These are phyloP conservation scores for Jackrogersella minutella DNA, from an alignment of 495 filamentous ascomycete genomes.

Conservation along the genomic window DNA sequence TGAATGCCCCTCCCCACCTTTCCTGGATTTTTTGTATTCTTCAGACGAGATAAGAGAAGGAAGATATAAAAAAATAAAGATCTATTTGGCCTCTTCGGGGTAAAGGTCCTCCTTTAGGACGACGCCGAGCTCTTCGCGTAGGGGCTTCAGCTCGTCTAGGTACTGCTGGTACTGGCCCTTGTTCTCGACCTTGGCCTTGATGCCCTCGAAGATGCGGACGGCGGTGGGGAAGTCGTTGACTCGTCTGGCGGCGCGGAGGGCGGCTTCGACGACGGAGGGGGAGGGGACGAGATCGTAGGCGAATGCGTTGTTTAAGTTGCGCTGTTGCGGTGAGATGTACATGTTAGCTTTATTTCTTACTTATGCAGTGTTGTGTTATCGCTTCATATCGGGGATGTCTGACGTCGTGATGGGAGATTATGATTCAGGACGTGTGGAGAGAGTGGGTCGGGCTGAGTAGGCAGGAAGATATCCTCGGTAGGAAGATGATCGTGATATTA, in stretches of 20 bases:
- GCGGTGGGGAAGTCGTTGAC: constrained; percentile 99
- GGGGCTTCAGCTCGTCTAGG: constrained; percentile 86
- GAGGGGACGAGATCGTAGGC: constrained; percentile 99
- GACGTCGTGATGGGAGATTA: constrained; percentile 19
- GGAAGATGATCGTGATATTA: background rate
- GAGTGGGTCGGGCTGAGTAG: constrained; percentile 23
- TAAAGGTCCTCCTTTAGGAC: constrained; percentile 93
- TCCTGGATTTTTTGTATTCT: too few relatives aligned
- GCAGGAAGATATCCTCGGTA: background rate
- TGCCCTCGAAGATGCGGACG: constrained; percentile 96
- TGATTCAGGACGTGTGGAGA: constrained; percentile 30
- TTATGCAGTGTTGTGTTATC: background rate
- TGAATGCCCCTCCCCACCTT: too few relatives aligned
- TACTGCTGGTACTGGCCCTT: constrained; percentile 97
- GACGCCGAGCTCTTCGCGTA: constrained; percentile 94
- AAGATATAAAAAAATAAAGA: background rate
- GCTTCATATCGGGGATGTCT: background rate
- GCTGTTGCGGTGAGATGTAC: constrained; percentile 64
- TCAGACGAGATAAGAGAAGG: background rate
- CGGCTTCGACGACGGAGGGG: constrained; percentile 87
- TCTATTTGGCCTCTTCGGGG: constrained; percentile 72
- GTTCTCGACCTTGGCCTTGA: constrained; percentile 99
- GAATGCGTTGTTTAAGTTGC: constrained; percentile 99
- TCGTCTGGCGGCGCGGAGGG: constrained; percentile 87
- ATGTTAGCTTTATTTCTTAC: constrained; percentile 26